These are phyloP conservation scores for Chaetoceros tenuissimus DNA, from an alignment of 108 stramenopile genomes.

Conservation along the genomic window DNA sequence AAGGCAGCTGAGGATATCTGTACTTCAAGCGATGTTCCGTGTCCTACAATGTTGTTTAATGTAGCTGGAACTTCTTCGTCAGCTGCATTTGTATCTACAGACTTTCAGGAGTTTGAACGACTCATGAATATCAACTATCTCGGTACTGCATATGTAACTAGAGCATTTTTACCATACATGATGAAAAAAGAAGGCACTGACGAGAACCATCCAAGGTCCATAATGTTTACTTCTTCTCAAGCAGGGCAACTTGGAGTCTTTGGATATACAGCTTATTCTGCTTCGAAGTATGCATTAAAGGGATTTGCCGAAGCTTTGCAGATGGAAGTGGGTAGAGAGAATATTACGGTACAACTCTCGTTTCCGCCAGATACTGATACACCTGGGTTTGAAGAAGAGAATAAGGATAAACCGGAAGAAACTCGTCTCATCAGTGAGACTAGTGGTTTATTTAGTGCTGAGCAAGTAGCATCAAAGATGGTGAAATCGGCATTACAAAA, in stretches of 20 bases:
- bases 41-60: slow-evolving; percentile 57
- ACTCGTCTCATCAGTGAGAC: slow-evolving; percentile 60
- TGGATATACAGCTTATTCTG: slow-evolving; percentile 78
- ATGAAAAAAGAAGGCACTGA: not conserved
- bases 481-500: slow-evolving; percentile 36
- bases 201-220: slow-evolving; percentile 1
- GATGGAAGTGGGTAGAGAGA: slow-evolving; percentile 46
- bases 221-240: slow-evolving; percentile 65
- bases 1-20: slow-evolving; percentile 5
- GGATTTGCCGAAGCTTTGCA: slow-evolving; percentile 76
- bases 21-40: slow-evolving; percentile 5
- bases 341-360: slow-evolving; percentile 62
- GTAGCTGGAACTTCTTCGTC: slow-evolving; percentile 68
- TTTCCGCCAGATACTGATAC: slow-evolving; percentile 97
- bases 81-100: slow-evolving; percentile 42
- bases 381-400: slow-evolving; percentile 88
- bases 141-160: slow-evolving; percentile 58
- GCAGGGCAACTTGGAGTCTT: slow-evolving; percentile 75
- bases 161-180: slow-evolving; percentile 79
- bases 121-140: slow-evolving; percentile 65
- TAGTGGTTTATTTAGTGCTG: slow-evolving; percentile 47
- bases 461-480: slow-evolving; percentile 55
- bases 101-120: slow-evolving; percentile 36
- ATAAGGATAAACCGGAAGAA: slow-evolving; percentile 59
- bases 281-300: slow-evolving; percentile 79